These are phyloP conservation scores for Diaporthe helianthi DNA, from an alignment of 2,329 filamentous ascomycete genomes.

Conservation along the genomic window DNA sequence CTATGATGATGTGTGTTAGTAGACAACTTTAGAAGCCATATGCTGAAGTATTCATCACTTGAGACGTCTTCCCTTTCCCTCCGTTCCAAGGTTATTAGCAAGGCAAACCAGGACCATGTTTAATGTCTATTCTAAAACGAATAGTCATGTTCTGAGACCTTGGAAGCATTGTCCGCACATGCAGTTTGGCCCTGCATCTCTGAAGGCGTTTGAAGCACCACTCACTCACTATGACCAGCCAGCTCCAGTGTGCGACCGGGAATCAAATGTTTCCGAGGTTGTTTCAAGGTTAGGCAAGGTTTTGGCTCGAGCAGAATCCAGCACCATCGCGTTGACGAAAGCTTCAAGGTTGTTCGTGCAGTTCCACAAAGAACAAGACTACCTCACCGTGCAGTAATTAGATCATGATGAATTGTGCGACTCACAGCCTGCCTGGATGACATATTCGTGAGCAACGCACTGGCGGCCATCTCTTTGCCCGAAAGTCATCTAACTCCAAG, in stretches of 20 bases:
- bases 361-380: background rate
- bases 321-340: background rate
- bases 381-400: background rate
- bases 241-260: too few relatives aligned
- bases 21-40: too few relatives aligned
- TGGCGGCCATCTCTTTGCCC: background rate
- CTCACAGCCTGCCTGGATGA: background rate
- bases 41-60: background rate
- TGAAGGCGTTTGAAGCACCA: too few relatives aligned
- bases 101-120: background rate
- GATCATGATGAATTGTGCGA: background rate
- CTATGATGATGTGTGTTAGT: background rate
- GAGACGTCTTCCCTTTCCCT: background rate
- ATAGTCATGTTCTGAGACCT: background rate
- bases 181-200: too few relatives aligned
- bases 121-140: background rate
- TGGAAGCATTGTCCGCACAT: background rate
- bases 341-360: too few relatives aligned
- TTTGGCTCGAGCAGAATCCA: background rate
- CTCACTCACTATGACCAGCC: too few relatives aligned
- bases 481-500: slow-evolving; percentile 5
- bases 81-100: too few relatives aligned
- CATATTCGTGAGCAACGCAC: background rate
- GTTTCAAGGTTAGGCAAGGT: slow-evolving; percentile 5
- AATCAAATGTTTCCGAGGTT: background rate